These are phyloP conservation scores for Osmanthus fragrans DNA, from an alignment of 257 asterid species.

Conservation along the genomic window DNA sequence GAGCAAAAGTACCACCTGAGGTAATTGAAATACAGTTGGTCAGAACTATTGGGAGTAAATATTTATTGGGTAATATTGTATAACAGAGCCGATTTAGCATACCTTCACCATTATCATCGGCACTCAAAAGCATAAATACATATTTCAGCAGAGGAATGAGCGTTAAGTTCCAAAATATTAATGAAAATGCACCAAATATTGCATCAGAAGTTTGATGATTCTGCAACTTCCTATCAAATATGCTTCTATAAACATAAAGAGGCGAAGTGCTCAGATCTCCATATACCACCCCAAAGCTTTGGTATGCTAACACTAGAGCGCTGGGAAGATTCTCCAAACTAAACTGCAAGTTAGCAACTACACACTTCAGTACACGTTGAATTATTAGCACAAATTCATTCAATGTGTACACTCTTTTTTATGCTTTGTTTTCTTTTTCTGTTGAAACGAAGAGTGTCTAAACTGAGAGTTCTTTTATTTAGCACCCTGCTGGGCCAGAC, in stretches of 20 bases:
- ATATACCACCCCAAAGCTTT: constrained; percentile 92
- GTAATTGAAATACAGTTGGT: constrained; percentile 29
- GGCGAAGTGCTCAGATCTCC: constrained; percentile 98
- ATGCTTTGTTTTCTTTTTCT: background rate
- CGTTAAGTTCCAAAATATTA: constrained; percentile 92
- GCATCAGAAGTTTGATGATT: constrained; percentile 56
- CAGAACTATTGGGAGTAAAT: constrained; percentile 20
- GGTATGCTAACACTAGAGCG: constrained; percentile 72
- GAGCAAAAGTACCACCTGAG: constrained; percentile 96
- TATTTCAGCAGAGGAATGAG: constrained; percentile 90
- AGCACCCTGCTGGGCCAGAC: background rate
- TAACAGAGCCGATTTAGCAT: constrained; percentile 15
- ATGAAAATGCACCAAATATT: constrained; percentile 86
- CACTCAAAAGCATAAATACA: constrained; percentile 53
- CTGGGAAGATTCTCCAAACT: constrained; percentile 46
- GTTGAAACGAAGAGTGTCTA: constrained; percentile 1
- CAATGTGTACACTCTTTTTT: background rate
- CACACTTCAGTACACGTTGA: constrained; percentile 12
- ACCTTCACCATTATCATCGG: constrained; percentile 99
- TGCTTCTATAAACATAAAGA: constrained; percentile 75
- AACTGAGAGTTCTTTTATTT: background rate
- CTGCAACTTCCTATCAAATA: constrained; percentile 67
- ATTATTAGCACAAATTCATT: background rate
- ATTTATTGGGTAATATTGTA: background rate
- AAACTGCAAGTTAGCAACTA: constrained; percentile 55